Evolutionary conservation across 768 basidiomycete genomes (phyloP), one percentile per base, ranked within the genome.

Genomic region (Scleroderma citrinum): DNA sequence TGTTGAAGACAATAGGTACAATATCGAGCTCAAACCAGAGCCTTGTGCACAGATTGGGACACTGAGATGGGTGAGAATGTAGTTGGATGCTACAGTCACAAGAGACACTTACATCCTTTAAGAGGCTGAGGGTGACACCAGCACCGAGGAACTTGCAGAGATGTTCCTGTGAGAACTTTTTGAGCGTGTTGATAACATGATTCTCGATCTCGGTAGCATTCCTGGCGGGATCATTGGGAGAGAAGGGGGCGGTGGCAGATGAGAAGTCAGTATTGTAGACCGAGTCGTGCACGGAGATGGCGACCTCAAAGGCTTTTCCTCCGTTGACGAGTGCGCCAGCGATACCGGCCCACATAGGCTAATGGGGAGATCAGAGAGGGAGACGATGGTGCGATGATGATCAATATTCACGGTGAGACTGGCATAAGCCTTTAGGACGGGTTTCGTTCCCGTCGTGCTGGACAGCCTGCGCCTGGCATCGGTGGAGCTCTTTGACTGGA

Each of bases 301-400:
- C 83, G 60, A 92, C 69, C 67, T 90, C 86, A 50, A 76, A 81
- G 48, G 76, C 69, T 44, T 75, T 76, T 48, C 76, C 78, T 60
- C 80, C 78, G 60, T 81, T 75, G 61, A 82, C 63, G 42, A 80
- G 62, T 20, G 69, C 70, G 35, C 85, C 86, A 3, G 87, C 83
- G 44, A 90, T 74, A 58, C 86, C 89, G 52, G 83, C 86, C 87
- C 88, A 92, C 88, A 92, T 89, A 19, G 88, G 85, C 88, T 91
- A 60, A 34, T 58, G 46, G 57, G 47, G 10, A 50, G 36, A 62
- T 57, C 44, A 58, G 7, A 20, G 30, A 44, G 29, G 13, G 19
- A 10, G 7, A 31, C 16, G 30, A 12, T 1, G 40, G 37, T 12
- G 30, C 5, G 46, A 41, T 40, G 31, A 8, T 14, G 30, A 48